These are phyloP conservation scores for Xylaria sp. DNA, from an alignment of 495 filamentous ascomycete genomes.

Conservation along the genomic window DNA sequence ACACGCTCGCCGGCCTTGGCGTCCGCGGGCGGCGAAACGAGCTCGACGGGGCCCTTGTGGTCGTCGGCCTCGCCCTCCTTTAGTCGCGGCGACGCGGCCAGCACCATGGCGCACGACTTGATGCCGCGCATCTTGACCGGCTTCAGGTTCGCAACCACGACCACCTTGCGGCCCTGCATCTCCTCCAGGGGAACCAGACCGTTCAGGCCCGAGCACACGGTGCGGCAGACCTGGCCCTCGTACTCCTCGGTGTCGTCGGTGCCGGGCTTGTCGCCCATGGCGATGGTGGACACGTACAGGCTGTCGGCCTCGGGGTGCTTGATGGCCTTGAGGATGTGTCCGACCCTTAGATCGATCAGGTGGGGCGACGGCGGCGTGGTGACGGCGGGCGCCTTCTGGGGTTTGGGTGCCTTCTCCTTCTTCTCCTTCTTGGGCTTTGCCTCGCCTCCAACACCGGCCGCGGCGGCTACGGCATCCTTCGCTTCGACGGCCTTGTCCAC, in stretches of 20 bases:
- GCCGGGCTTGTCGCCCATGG: conserved; percentile 86
- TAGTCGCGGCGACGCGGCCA: conserved; percentile 85
- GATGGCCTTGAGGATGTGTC: conserved; percentile 93
- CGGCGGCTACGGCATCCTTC: conserved; percentile 51
- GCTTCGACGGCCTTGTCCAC: conserved; percentile 50
- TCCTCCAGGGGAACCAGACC: conserved; percentile 89
- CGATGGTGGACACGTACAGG: conserved; percentile 95
- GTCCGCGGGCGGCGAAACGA: conserved; percentile 84
- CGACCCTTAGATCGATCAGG: conserved; percentile 92
- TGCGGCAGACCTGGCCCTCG: conserved; percentile 87
- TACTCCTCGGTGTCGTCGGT: conserved; percentile 85
- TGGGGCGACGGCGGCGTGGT: conserved; percentile 77
- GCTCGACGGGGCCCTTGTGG: conserved; percentile 90
- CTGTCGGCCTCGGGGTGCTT: conserved; percentile 97
- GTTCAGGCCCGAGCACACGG: conserved; percentile 95
- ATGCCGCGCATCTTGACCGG: conserved; percentile 98
- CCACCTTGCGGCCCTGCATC: conserved; percentile 95
- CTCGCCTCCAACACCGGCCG: conserved; percentile 40
- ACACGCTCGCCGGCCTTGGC: conserved; percentile 84
- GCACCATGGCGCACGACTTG: conserved; percentile 94
- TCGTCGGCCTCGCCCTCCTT: conserved; percentile 80
- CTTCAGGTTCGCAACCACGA: conserved; percentile 96
- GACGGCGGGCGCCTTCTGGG: conserved; percentile 69
- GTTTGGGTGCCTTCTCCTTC: conserved; percentile 78
- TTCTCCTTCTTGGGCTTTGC: conserved; percentile 83